Evolutionary conservation across 345 rosid species (phyloP), one percentile per base, ranked within the genome.

Genomic region (Populus nigra): DNA sequence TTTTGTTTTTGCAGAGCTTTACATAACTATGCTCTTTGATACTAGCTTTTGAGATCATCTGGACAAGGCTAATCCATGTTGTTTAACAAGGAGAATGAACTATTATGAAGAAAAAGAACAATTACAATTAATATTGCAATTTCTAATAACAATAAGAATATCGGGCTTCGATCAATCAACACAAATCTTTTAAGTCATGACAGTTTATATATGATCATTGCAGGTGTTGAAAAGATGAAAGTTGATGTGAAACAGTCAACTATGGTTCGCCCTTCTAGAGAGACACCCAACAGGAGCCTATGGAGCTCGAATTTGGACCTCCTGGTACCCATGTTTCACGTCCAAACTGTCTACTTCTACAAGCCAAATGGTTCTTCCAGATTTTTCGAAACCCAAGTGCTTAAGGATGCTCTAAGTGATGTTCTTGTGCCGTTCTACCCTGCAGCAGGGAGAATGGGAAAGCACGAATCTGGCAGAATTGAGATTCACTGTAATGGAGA

Each of bases 391-490:
- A 18, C 72, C 7, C 3, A 38, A 5, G 73, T 71, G 25, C 80
- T 86, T 5, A 83, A 78, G 65, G 72, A 84, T 7, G 74, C 83
- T 68, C 41, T 87, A 1, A 71, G 83, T 50, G 27, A 75, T 13
- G 76, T 68, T 72, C 80, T 84, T 0, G 89, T 83, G 7, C 79
- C 79, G 2, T 84, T 84, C 50, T 83, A 86, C 47, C 87, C 87
- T 0, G 68, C 76, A 16, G 89, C 86, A 2, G 88, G 88, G 0
- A 73, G 89, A 33, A n/a, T 84, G 11, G 80, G 68, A 9, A 23
- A 27, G 39, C 78, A 81, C 29, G 79, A 68, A 10, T 61, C 72
- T 22, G 85, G 85, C 0, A 72, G 90, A 20, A 31, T 81, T 45
- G 75, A 87, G 77, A 76, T 87, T 5, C 2, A 49, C 22, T 85